Evolutionary conservation across 345 rosid genomes (phyloP).

Genomic region (Gynandropsis gynandra): DNA sequence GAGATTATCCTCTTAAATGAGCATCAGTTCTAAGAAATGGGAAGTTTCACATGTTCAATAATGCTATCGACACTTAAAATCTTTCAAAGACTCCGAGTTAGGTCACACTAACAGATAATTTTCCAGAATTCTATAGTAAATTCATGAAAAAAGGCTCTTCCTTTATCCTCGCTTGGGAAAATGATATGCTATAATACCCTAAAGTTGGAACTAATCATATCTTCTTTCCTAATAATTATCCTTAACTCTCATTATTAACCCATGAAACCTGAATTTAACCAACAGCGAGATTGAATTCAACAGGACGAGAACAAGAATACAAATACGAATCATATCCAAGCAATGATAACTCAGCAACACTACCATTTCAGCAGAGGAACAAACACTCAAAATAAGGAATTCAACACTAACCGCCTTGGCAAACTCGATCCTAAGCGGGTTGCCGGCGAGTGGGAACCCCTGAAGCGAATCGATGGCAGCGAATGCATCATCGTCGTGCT

Average conservation of each 20-base stretch:
- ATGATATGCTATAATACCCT: neutral
- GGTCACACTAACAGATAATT: constrained; percentile 6
- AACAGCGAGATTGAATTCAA: constrained; percentile 10
- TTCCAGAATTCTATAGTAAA: neutral
- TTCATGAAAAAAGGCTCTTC: neutral
- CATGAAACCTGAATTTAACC: neutral
- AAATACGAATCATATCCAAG: constrained; percentile 11
- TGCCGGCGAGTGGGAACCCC: constrained; percentile 68
- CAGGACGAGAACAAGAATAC: constrained; percentile 8
- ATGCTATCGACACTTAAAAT: too few species aligned
- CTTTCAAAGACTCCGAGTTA: too few species aligned
- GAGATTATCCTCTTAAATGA: neutral
- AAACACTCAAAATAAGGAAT: constrained; percentile 20
- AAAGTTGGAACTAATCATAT: neutral
- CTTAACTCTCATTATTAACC: neutral
- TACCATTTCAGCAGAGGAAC: constrained; percentile 2
- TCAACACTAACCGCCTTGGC: constrained; percentile 97
- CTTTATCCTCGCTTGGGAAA: neutral
- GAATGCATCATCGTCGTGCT: constrained; percentile 60
- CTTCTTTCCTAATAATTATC: neutral
- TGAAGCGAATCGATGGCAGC: constrained; percentile 65
- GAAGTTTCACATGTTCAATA: too few species aligned
- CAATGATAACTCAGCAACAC: constrained; percentile 2
- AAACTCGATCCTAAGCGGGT: constrained; percentile 86
- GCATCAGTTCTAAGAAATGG: neutral